Percentiles rank a stretch among this genome's conserved stretches.
These are phyloP conservation scores for Backusella mclennaniae DNA, from an alignment of 192 early-diverging fungal species.

Conservation along the genomic window DNA sequence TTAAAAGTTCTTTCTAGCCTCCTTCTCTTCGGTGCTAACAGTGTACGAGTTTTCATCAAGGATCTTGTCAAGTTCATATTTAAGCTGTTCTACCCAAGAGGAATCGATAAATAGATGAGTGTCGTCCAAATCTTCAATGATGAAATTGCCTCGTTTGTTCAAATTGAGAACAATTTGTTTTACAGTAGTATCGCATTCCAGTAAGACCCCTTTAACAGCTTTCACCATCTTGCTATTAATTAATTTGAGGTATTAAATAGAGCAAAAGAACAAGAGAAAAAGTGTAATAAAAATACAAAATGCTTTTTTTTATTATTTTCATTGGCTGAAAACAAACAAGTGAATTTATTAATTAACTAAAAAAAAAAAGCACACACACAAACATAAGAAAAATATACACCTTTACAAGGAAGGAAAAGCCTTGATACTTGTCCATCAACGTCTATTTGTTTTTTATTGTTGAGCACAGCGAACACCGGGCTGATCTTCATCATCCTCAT, in stretches of 20 bases:
- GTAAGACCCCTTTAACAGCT: slow-evolving; percentile 44
- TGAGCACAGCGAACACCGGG: slow-evolving; percentile 51
- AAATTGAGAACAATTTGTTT: slow-evolving; percentile 74
- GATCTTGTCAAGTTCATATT: slow-evolving; percentile 64
- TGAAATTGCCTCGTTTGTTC: slow-evolving; percentile 63
- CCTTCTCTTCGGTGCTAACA: slow-evolving; percentile 18
- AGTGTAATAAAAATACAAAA: too few species aligned
- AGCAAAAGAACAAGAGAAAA: neutral
- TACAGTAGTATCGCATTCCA: slow-evolving; percentile 75
- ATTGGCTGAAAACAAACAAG: too few species aligned
- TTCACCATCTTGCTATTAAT: slow-evolving; percentile 30
- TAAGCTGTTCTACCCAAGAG: slow-evolving; percentile 54
- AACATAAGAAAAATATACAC: neutral
- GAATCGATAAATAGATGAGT: slow-evolving; percentile 79
- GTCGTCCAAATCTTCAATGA: slow-evolving; percentile 83
- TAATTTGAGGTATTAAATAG: neutral
- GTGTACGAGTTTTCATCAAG: slow-evolving; percentile 75
- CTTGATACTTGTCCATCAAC: neutral
- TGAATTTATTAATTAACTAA: too few species aligned
- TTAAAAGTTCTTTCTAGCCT: slow-evolving; percentile 21
- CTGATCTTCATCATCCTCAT: slow-evolving; percentile 31
- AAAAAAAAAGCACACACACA: too few species aligned
- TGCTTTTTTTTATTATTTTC: too few species aligned
- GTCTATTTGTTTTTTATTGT: slow-evolving; percentile 17
- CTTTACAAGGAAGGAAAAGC: neutral